phyloP scores from a whole-genome alignment of 352 stramenopile genomes.

The Phytophthora syringae region DNA sequence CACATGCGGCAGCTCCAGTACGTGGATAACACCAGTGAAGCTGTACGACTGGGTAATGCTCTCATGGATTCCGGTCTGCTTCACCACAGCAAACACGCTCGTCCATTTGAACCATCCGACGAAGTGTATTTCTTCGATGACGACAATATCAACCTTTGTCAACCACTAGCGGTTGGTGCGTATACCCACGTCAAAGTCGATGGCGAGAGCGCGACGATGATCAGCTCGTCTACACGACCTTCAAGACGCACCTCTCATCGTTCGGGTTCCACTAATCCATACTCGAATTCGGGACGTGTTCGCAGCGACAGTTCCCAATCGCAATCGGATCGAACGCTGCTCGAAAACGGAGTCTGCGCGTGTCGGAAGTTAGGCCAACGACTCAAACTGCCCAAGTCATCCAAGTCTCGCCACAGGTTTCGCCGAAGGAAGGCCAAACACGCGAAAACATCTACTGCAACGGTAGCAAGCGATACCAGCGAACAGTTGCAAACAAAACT shows the following conservation, averaged over 20 bases:
- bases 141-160: conserved; percentile 57
- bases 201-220: conserved; percentile 24
- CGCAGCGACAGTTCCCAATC: conserved; percentile 36
- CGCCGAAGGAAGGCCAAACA: conserved; percentile 42
- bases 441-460: conserved; percentile 22
- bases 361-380: conserved; percentile 69
- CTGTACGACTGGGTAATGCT: conserved; percentile 63
- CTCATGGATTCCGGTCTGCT: conserved; percentile 68
- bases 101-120: conserved; percentile 46
- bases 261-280: conserved; percentile 49
- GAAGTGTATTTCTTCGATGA: conserved; percentile 60
- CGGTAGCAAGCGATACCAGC: conserved; percentile 15
- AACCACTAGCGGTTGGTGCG: conserved; percentile 41
- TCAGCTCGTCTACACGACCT: conserved; percentile 23
- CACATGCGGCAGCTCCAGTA: conserved; percentile 54
- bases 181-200: conserved; percentile 24
- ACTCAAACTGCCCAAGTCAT: conserved; percentile 47
- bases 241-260: conserved; percentile 41
- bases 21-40: conserved; percentile 49
- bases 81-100: conserved; percentile 59
- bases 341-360: conserved; percentile 52
- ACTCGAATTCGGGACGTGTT: conserved; percentile 28
- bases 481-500: conserved; percentile 54
- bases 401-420: conserved; percentile 41
- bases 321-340: conserved; percentile 49